Conservation (phyloP, 805 yeast genomes). For the Saccharomycopsis synnaedendra region DNA sequence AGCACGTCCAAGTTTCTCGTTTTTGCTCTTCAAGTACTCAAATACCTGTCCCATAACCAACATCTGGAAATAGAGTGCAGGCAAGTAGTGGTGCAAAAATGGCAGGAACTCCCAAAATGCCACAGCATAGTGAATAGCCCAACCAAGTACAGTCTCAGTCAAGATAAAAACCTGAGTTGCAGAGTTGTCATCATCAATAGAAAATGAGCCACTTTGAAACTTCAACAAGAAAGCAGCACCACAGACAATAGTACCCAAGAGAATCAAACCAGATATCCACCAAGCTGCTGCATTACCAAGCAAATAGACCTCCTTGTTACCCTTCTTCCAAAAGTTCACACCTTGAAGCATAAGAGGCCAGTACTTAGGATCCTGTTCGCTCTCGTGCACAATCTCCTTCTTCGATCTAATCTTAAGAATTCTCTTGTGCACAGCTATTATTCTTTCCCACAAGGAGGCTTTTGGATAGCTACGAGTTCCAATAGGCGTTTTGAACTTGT, state of each 20-base stretch:
- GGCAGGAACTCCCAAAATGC: slow-evolving; percentile 78
- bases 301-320: slow-evolving; percentile 44
- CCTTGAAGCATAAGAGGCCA: slow-evolving; percentile 79
- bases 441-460: slow-evolving; percentile 67
- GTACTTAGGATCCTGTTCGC: slow-evolving; percentile 72
- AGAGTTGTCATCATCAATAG: slow-evolving; percentile 15
- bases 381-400: slow-evolving; percentile 59
- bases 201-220: slow-evolving; percentile 72
- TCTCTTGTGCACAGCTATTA: slow-evolving; percentile 62
- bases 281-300: slow-evolving; percentile 66
- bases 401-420: slow-evolving; percentile 82
- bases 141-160: slow-evolving; percentile 70
- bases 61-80: slow-evolving; percentile 71
- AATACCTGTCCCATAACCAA: slow-evolving; percentile 51
- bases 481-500: slow-evolving; percentile 20
- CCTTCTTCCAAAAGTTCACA: slow-evolving; percentile 67
- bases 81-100: slow-evolving; percentile 75
- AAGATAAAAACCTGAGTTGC: slow-evolving; percentile 49
- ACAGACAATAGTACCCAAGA: slow-evolving; percentile 36
- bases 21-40: slow-evolving; percentile 22
- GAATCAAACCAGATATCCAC: slow-evolving; percentile 56
- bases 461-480: slow-evolving; percentile 38
- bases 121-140: slow-evolving; percentile 70
- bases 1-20: no score
- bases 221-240: slow-evolving; percentile 42